Evolutionary conservation across 2,329 filamentous ascomycete species (phyloP).

Genomic region (Akanthomyces muscarius): DNA sequence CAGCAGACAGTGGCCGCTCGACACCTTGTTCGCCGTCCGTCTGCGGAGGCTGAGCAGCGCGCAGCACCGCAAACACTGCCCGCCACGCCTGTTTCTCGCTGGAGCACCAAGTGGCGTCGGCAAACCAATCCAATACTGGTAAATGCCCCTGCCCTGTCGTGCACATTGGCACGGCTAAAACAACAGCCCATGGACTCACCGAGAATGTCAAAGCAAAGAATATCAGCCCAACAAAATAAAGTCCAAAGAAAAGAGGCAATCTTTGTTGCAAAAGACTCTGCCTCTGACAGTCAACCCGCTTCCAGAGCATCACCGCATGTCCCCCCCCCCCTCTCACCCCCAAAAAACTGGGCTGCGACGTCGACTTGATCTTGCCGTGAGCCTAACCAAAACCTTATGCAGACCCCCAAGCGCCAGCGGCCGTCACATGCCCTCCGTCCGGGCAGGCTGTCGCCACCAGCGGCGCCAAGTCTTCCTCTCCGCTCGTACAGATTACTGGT

Average conservation of each 20-base stretch:
- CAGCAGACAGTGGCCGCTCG: neutral
- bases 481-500: too few species aligned
- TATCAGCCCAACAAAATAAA: too few species aligned
- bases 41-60: neutral
- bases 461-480: neutral
- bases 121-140: too few species aligned
- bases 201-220: neutral
- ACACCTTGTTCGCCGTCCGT: too few species aligned
- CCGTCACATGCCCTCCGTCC: neutral
- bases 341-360: constrained; percentile 8
- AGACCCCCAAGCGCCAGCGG: neutral
- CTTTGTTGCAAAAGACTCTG: neutral
- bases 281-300: neutral
- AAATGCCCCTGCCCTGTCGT: too few species aligned
- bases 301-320: neutral
- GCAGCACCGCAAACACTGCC: too few species aligned
- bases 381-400: constrained; percentile 17
- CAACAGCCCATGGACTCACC: neutral
- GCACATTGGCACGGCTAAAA: too few species aligned
- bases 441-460: neutral
- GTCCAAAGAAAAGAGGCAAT: neutral
- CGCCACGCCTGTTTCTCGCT: too few species aligned
- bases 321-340: neutral
- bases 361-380: constrained; percentile 13
- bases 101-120: too few species aligned